phyloP scores from a whole-genome alignment of 371 early-diverging fungal species.

The Blyttiomyces sp. region DNA sequence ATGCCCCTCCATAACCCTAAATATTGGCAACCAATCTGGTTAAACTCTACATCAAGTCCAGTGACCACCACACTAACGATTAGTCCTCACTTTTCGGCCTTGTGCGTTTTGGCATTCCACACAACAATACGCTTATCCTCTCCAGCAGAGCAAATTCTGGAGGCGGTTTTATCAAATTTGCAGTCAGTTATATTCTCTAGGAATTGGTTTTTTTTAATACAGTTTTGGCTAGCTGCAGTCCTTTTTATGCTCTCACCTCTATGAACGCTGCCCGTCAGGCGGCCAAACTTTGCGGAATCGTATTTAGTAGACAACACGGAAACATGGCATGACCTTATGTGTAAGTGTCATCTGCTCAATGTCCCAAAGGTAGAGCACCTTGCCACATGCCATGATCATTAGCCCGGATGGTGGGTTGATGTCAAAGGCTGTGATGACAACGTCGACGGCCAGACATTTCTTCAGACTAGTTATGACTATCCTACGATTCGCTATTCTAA shows the following conservation, averaged over 20 bases:
- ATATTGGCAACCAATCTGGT: neutral
- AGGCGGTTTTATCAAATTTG: slow-evolving; percentile 30
- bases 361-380: slow-evolving; percentile 38
- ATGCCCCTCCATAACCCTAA: slow-evolving; percentile 44
- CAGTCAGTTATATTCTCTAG: slow-evolving; percentile 38
- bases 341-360: slow-evolving; percentile 28
- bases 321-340: slow-evolving; percentile 25
- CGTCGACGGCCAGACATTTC: slow-evolving; percentile 43
- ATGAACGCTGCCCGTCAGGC: slow-evolving; percentile 33
- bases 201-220: neutral
- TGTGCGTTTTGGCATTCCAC: slow-evolving; percentile 39
- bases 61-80: neutral
- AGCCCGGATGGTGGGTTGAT: slow-evolving; percentile 21
- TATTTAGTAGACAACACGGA: neutral
- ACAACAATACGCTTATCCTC: slow-evolving; percentile 46
- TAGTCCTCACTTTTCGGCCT: slow-evolving; percentile 37
- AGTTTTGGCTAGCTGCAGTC: too few relatives aligned
- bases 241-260: slow-evolving; percentile 27
- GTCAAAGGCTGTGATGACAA: slow-evolving; percentile 38
- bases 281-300: slow-evolving; percentile 26
- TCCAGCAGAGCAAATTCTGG: slow-evolving; percentile 35
- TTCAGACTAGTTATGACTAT: slow-evolving; percentile 42
- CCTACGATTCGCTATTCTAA: slow-evolving; percentile 44
- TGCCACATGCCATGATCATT: slow-evolving; percentile 36
- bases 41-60: neutral